Evolutionary conservation across 2,329 filamentous ascomycete species (phyloP).

Genomic region (Colletotrichum cereale): DNA sequence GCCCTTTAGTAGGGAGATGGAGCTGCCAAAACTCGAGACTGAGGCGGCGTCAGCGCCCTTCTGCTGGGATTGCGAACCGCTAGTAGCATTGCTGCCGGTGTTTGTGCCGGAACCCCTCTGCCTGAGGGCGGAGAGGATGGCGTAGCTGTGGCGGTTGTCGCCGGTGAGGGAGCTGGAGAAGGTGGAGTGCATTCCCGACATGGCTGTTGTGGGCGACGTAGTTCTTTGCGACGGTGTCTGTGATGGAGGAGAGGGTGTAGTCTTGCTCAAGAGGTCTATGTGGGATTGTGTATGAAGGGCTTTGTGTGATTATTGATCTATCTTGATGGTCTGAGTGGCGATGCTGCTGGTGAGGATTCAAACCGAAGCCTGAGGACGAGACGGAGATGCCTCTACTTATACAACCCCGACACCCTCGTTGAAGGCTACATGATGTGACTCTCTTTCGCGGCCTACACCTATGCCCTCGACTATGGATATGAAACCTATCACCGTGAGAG

Average conservation of each 20-base stretch:
- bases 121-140: slow-evolving; percentile 29
- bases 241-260: background rate
- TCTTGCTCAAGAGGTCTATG: too few species aligned
- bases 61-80: slow-evolving; percentile 17
- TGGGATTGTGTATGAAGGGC: background rate
- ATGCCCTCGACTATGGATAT: background rate
- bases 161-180: slow-evolving; percentile 37
- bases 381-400: slow-evolving; percentile 28
- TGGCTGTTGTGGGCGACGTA: slow-evolving; percentile 3
- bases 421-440: background rate
- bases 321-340: background rate
- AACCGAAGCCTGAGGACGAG: slow-evolving; percentile 2
- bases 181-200: slow-evolving; percentile 37
- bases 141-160: slow-evolving; percentile 33
- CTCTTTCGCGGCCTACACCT: background rate
- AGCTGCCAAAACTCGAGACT: slow-evolving; percentile 41
- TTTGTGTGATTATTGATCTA: background rate
- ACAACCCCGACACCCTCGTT: background rate
- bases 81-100: background rate
- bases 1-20: slow-evolving; percentile 26
- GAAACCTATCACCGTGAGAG: background rate
- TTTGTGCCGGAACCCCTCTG: slow-evolving; percentile 1
- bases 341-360: background rate
- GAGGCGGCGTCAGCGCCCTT: slow-evolving; percentile 34
- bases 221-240: background rate